A percentile compares a stretch with the other conserved stretches of the same genome.
These are phyloP conservation scores for Diaporthe eres DNA, from an alignment of 2,329 filamentous ascomycete species.

Conservation along the genomic window DNA sequence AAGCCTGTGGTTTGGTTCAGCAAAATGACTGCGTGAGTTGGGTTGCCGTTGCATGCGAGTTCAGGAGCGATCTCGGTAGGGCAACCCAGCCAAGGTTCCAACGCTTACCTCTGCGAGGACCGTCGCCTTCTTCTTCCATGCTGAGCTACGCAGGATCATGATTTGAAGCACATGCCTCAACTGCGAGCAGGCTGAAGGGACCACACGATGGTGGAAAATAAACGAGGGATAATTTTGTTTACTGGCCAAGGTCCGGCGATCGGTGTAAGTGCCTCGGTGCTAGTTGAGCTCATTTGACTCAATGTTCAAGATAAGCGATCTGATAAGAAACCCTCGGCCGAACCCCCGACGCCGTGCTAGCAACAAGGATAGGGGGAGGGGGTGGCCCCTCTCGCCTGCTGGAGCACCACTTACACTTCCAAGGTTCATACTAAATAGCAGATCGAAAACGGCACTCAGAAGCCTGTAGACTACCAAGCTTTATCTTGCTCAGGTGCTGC, in stretches of 20 bases:
- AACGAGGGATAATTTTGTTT: conserved; percentile 7
- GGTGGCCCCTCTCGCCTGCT: too few species aligned
- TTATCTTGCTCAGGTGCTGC: too few species aligned
- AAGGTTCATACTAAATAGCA: background rate
- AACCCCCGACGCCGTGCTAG: background rate
- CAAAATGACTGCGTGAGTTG: background rate
- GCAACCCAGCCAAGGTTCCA: conserved; percentile 31
- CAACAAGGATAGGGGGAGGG: background rate
- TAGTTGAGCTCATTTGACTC: conserved; percentile 4
- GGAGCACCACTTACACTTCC: background rate
- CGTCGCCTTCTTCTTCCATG: conserved; percentile 58
- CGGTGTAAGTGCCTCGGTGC: conserved; percentile 37
- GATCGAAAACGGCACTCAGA: background rate
- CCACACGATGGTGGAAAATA: background rate
- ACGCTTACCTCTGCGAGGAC: conserved; percentile 53
- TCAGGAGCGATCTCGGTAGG: conserved; percentile 9
- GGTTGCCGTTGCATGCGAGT: background rate
- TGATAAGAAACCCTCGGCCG: conserved; percentile 20
- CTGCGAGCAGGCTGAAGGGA: background rate
- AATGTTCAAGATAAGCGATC: conserved; percentile 4
- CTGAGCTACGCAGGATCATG: conserved; percentile 58
- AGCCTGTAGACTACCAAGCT: background rate
- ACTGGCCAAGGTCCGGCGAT: conserved; percentile 29
- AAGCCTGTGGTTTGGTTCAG: conserved; percentile 21
- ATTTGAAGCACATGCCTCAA: conserved; percentile 42